Evolutionary conservation across 1,284 basidiomycete genomes (phyloP), one percentile per base, ranked within the genome.

Genomic region (Rhodotorula sp.): DNA sequence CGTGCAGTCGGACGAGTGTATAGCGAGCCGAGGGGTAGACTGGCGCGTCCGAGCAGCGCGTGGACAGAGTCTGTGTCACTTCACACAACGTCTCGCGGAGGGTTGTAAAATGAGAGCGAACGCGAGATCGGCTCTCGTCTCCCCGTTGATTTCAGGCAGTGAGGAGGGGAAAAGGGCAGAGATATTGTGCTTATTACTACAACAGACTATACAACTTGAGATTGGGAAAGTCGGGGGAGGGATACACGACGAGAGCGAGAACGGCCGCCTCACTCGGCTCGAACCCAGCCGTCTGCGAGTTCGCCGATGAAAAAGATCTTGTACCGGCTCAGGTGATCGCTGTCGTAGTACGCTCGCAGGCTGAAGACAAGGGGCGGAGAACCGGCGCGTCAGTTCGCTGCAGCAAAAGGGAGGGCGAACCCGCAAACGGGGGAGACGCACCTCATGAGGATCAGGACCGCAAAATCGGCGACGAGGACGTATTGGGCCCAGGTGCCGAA

Each of bases 271-370:
- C 60, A 75, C 52, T 75, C 74, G 5, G 45, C 49, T 28, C 52
- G 65, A 15, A 75, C 74, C 65, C 73, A 54, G 10, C 45, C 18
- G 19, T 75, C 64, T 0, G 74, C 74, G 16, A 75, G 43, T 26
- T 60, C 61, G 6, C 74, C 74, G 15, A 75, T 58, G 21, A 64
- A 10, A 5, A 72, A 67, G 31, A 75, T 34, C 38, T 66, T 26
- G 31, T 67, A 66, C 19, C 71, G 55, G 15, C 67, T 69, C 26
- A 73, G 50, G 56, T 62, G 60, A 34, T 72, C 67, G 19, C 56
- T 52, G 61, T 75, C 74, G 31, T 59, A 43, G 61, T 67, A 75
- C 2, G 74, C 72, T 55, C 72, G 49, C 19, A 64, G 43, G 15
- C 74, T 75, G 34, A 34, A 34, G 34, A 34, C 34, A 6, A 34